phyloP scores from a whole-genome alignment of 106 monocot genomes.

The Dendrobium chrysotoxum region DNA sequence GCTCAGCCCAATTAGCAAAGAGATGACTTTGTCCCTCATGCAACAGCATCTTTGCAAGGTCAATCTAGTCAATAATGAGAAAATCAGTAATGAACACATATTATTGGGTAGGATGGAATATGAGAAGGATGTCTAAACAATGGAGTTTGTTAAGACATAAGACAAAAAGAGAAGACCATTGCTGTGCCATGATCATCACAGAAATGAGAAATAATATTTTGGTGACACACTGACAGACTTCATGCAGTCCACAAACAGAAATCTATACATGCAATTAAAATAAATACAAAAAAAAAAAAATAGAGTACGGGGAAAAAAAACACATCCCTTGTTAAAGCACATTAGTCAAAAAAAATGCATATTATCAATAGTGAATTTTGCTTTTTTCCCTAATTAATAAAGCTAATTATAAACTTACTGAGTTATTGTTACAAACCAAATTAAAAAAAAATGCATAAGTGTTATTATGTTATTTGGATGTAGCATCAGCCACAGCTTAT shows the following conservation, averaged over 20 bases:
- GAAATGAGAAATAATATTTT: background rate
- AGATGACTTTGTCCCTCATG: constrained; percentile 72
- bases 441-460: background rate
- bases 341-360: background rate
- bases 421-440: background rate
- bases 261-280: background rate
- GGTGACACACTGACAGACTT: background rate
- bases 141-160: background rate
- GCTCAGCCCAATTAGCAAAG: constrained; percentile 77
- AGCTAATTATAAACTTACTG: background rate
- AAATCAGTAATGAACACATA: background rate
- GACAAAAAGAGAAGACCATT: background rate
- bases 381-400: background rate
- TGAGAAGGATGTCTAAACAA: background rate
- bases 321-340: background rate
- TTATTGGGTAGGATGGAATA: background rate
- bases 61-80: constrained; percentile 35
- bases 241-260: background rate
- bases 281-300: background rate
- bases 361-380: background rate
- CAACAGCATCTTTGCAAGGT: constrained; percentile 69
- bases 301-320: background rate
- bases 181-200: background rate
- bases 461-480: background rate
- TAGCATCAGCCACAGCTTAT: background rate